Evolutionary conservation across 2,329 filamentous ascomycete genomes (phyloP).

Genomic region (Sporothrix brasiliensis): DNA sequence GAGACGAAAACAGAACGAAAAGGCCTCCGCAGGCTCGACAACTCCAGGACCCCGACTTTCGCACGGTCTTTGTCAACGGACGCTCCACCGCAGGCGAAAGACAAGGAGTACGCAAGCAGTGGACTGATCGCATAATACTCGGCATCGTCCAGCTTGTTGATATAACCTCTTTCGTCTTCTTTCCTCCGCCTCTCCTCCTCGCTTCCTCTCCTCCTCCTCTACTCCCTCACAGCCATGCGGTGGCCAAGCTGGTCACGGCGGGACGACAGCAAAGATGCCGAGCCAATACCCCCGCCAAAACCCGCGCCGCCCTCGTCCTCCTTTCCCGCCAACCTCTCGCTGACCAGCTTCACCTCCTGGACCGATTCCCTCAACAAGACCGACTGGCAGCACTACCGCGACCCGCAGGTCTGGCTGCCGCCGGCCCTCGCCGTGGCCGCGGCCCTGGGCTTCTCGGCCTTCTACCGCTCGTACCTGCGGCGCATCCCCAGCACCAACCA

Average conservation of each 20-base stretch:
- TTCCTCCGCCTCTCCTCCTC: background rate
- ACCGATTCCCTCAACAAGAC: slow-evolving; percentile 49
- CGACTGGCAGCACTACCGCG: slow-evolving; percentile 59
- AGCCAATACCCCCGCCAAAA: slow-evolving; percentile 11
- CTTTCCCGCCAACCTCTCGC: background rate
- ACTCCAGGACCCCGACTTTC: no score
- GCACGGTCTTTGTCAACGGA: background rate
- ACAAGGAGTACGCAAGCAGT: background rate
- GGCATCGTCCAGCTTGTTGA: background rate
- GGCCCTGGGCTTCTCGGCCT: slow-evolving; percentile 55
- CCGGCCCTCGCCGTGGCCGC: slow-evolving; percentile 59
- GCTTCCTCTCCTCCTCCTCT: background rate
- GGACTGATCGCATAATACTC: background rate
- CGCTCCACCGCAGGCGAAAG: slow-evolving; percentile 10
- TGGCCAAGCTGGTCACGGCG: slow-evolving; percentile 36
- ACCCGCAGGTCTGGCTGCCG: slow-evolving; percentile 57
- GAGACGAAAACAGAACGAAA: background rate
- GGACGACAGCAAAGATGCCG: slow-evolving; percentile 28
- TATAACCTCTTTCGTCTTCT: background rate
- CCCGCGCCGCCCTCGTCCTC: background rate
- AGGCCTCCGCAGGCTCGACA: background rate
- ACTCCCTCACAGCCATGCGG: slow-evolving; percentile 31
- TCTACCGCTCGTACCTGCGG: slow-evolving; percentile 78
- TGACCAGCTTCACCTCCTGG: slow-evolving; percentile 42
- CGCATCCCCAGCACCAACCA: slow-evolving; percentile 78